Evolutionary conservation across 345 rosid genomes (phyloP), one percentile per base, ranked within the genome.

Genomic region (Eutrema yunnanense): DNA sequence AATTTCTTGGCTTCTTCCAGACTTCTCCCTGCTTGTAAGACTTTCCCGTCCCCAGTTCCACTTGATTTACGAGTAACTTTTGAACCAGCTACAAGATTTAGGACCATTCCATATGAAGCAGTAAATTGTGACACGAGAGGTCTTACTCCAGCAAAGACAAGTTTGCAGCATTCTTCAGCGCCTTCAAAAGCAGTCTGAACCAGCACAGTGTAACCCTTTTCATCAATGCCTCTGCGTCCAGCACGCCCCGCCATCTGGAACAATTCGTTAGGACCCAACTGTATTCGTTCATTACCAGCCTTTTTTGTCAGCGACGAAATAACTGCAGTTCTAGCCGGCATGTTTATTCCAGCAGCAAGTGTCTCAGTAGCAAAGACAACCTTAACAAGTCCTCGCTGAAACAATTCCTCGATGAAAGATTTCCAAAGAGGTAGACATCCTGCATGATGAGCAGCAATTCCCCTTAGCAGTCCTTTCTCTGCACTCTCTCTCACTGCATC

Each of bases 241-340:
- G 97, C 96, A 65, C 99, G 95, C 9, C 99, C 99, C 0, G 99
- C 97, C 99, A 95, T 91, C 79, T 91, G 99, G 73, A 88, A 85
- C 79, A 89, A 74, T 71, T 95, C 97, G 63, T 91, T 95, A 14
- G 99, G 85, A 82, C 89, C 88, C 77, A 91, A 84, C 47, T 81
- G 84, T 61, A 85, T 79, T 8, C 92, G 89, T 37, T 91, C 99
- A 52, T 56, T 83, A 73, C 86, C 82, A 66, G 81, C 87, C 82
- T 95, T 86, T 78, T 84, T 89, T 56, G 90, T 81, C 50, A 91
- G 86, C 84, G 96, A 83, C n/a, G 97, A 84, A 59, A 95, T 86
- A 42, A 91, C 92, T 59, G 97, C 87, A 5, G 97, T 87, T 80
- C 98, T 85, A 34, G 98, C 98, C 40, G 98, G 98, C 98, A 94